Conservation (phyloP, 768 basidiomycete genomes). For the Tulasnella calospora region DNA sequence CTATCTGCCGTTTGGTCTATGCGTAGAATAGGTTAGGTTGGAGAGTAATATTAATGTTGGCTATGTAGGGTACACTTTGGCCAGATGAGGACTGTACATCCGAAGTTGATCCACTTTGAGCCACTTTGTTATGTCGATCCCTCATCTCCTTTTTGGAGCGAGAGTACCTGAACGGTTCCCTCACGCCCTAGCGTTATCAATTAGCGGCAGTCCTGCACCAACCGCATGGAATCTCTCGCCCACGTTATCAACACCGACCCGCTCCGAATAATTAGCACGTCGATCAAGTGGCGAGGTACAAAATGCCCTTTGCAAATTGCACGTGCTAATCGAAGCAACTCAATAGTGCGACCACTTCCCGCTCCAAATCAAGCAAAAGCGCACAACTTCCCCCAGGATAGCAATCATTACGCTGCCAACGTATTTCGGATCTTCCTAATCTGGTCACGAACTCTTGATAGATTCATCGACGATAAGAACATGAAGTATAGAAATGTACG, state of each 20-base stretch:
- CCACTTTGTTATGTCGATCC: constrained; percentile 1
- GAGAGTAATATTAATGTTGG: not conserved
- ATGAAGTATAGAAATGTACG: not conserved
- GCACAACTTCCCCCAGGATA: no score
- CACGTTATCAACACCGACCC: not conserved
- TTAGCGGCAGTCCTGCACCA: not conserved
- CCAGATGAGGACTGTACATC: not conserved
- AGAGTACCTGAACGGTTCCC: not conserved
- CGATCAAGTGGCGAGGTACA: not conserved
- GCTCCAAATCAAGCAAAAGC: not conserved
- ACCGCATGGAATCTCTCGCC: not conserved
- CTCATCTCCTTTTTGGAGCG: not conserved
- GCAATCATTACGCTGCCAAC: no score
- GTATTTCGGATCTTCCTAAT: no score
- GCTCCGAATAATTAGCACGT: not conserved
- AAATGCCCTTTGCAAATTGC: not conserved
- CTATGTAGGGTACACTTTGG: not conserved
- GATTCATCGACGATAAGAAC: not conserved
- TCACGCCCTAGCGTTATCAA: not conserved
- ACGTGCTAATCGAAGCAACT: not conserved
- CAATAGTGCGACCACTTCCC: not conserved
- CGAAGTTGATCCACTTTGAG: not conserved
- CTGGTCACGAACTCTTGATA: not conserved
- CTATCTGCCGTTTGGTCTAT: not conserved
- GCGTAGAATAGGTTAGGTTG: not conserved